Evolutionary conservation across 2,329 filamentous ascomycete species (phyloP), one percentile per base, ranked within the genome.

Genomic region (Alternaria panax): DNA sequence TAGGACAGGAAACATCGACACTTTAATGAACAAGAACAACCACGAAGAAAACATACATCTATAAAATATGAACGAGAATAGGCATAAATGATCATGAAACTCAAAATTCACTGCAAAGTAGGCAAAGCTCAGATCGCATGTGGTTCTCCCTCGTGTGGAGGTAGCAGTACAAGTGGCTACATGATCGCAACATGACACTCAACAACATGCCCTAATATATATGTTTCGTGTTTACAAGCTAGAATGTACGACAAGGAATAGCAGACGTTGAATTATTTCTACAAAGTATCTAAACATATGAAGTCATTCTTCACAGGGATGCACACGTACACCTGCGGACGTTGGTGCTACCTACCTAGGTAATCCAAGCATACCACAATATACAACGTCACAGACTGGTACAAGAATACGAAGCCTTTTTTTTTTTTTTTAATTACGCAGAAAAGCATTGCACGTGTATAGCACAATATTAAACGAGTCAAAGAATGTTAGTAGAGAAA

Each of bases 31-130:
- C 18, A 40, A 22, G 43, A 24, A 30, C 43, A 47, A 16, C 27
- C 27, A 7, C 12, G 27, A 1, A 32, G 18, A 3, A 11, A 14
- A 14, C 7, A 42, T 16, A 7, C 12, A 14, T 7, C 3, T 2
- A n/a, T 20, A 42, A 9, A 42, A 25, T 7, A 38, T 5, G n/a
- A 14, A 7, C 12, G 3, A 47, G 22, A 47, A 22, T 9, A 7
- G 9, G 5, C 4, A 2, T 24, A 6, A 2, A 3, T 12, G 9
- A 16, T 2, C 2, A 16, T 5, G 16, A 2, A 3, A 24, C 6
- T 5, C 8, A 41, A 1, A 14, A 16, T 2, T 3, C 7, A 1
- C 1, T 4, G 6, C 2, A 24, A 41, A 24, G 11, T 7, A 24
- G 38, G 6, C 24, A 24, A 7, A 24, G 9, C 2, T 7, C 12